phyloP scores from a whole-genome alignment of 2,329 filamentous ascomycete genomes.

The Scytalidium lignicola region DNA sequence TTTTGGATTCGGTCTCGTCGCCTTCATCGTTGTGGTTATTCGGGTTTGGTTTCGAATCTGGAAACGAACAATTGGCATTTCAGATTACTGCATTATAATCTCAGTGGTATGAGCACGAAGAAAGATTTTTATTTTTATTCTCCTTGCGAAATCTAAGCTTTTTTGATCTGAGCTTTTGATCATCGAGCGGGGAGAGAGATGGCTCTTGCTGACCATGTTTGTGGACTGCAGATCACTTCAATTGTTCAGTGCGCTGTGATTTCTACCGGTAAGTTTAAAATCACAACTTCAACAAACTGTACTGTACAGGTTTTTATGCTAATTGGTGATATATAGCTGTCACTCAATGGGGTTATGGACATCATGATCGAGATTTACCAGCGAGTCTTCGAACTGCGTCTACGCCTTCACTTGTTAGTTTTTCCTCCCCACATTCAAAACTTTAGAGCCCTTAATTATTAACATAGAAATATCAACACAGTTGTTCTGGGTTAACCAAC shows the following conservation, averaged over 20 bases:
- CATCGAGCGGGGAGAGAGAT: neutral
- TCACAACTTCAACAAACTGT: neutral
- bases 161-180: neutral
- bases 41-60: neutral
- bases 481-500: slow-evolving; percentile 9
- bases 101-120: neutral
- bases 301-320: neutral
- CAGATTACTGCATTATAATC: neutral
- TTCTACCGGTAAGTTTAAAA: neutral
- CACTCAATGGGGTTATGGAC: slow-evolving; percentile 1
- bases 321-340: neutral
- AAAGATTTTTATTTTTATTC: too few relatives aligned
- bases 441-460: too few relatives aligned
- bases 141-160: neutral
- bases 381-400: neutral
- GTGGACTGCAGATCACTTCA: neutral
- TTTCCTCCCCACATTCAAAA: neutral
- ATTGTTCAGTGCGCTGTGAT: neutral
- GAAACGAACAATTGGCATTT: neutral
- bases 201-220: neutral
- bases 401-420: neutral
- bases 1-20: neutral
- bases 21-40: neutral
- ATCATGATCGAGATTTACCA: neutral
- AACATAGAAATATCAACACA: neutral